A percentile compares a stretch with the other conserved stretches of the same genome.
phyloP scores from a whole-genome alignment of 1,139 yeast genomes.

The Debaryomycetaceae sp. region DNA sequence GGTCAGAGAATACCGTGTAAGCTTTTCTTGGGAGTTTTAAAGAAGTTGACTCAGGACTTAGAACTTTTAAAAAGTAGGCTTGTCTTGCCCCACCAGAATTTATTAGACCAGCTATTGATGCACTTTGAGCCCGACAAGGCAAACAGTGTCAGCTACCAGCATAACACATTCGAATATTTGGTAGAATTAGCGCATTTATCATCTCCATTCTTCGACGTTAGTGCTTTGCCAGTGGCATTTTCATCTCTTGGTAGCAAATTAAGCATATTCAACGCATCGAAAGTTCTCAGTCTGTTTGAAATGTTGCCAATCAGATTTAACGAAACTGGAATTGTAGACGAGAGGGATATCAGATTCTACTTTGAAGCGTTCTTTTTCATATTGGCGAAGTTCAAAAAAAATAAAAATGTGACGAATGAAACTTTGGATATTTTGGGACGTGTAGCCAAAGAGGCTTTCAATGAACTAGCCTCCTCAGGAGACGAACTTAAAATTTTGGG shows the following conservation, averaged over 20 bases:
- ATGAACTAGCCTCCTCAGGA: slow-evolving; percentile 21
- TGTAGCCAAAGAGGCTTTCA: slow-evolving; percentile 50
- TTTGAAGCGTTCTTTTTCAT: slow-evolving; percentile 67
- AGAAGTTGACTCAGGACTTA: slow-evolving; percentile 51
- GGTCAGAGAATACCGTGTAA: slow-evolving; percentile 68
- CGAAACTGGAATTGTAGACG: slow-evolving; percentile 18
- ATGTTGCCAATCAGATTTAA: slow-evolving; percentile 45
- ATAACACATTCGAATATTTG: slow-evolving; percentile 41
- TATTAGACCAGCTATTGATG: slow-evolving; percentile 36
- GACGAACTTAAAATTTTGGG: slow-evolving; percentile 12
- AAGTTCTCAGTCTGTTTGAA: slow-evolving; percentile 56
- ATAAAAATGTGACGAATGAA: slow-evolving; percentile 62
- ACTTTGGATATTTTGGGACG: slow-evolving; percentile 65
- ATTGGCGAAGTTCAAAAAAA: slow-evolving; percentile 63
- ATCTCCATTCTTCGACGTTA: slow-evolving; percentile 39
- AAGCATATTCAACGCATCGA: slow-evolving; percentile 56
- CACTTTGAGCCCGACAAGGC: slow-evolving; percentile 34
- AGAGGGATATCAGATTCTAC: slow-evolving; percentile 49
- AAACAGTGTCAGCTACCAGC: slow-evolving; percentile 29
- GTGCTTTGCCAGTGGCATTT: slow-evolving; percentile 35
- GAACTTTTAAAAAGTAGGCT: slow-evolving; percentile 41
- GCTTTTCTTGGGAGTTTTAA: slow-evolving; percentile 64
- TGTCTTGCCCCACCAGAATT: slow-evolving; percentile 49
- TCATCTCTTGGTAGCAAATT: slow-evolving; percentile 44
- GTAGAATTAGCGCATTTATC: slow-evolving; percentile 47